Base-by-base conservation (phyloP, 1,284 basidiomycete species). In the Laetiporus sulphureus region DNA sequence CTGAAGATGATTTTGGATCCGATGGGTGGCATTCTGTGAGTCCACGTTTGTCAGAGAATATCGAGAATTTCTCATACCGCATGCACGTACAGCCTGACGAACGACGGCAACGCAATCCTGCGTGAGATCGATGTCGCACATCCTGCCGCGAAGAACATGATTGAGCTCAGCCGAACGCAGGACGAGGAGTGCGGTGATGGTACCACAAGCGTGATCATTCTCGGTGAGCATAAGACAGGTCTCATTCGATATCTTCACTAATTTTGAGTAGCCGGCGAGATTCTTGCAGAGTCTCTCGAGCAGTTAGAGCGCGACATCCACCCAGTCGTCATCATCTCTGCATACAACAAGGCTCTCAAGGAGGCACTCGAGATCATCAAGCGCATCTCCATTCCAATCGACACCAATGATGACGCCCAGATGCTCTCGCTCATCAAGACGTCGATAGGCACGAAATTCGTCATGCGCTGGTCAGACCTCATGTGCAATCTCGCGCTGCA, bases 1-100 rank as follows among this genome's bases (percentile, higher is more conserved):
- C 73, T 98, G 49, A 99, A 99, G 75, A 99, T 99, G 95, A 97
- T 98, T 55, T 69, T 97, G 36, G 93, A 98, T 69, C 92, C 93
- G 3, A 96, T 96, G 93, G 93, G 93, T 43, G 92, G 93, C 41
- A 96, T 96, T 54, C 58, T 95, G 91, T 93, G 52, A 58, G 87
- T 13, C 25, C 16, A 38, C 36, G 4, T 38, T 20, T 47, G 16
- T 40, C 25, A 29, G 7, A 37, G 21, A 18, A 6, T 20, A 8
- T 21, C 25, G 22, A 25, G 36, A 18, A 32, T 10, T 21, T 23
- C 15, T 8, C 2, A 22, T 13, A 11, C 12, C 15, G 6, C 24
- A 15, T 19, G 2, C 3, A 20, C 12, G 36, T 36, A n/a, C 5
- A 94, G 91, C 47, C 69, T 98, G 34, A 99, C 95, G 4, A 98